Conservation (phyloP, 805 yeast species). For the Barnettozyma siamensis region DNA sequence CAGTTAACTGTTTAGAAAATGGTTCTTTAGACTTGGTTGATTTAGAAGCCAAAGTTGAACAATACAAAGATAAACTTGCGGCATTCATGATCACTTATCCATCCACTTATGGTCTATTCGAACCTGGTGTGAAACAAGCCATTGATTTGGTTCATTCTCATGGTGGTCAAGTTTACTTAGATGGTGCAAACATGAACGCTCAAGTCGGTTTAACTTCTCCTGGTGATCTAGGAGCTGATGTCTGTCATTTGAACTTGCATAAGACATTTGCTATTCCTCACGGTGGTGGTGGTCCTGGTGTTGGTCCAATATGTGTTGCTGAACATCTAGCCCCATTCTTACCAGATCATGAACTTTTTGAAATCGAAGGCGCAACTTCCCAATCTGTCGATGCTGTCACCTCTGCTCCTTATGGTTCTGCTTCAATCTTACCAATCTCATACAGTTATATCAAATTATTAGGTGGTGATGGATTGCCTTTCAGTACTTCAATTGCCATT, state of each 20-base stretch:
- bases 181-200: constrained; percentile 99
- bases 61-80: constrained; percentile 67
- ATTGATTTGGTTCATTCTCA: constrained; percentile 75
- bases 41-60: constrained; percentile 62
- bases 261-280: constrained; percentile 97
- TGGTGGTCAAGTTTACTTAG: constrained; percentile 96
- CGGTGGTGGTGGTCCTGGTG: constrained; percentile 99
- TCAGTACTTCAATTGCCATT: constrained; percentile 85
- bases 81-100: constrained; percentile 97
- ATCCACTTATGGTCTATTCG: constrained; percentile 93
- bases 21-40: constrained; percentile 86
- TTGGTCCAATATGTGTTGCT: constrained; percentile 94
- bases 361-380: constrained; percentile 35
- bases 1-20: constrained; percentile 78
- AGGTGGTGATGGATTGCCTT: constrained; percentile 81
- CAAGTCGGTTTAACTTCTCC: constrained; percentile 97
- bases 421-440: constrained; percentile 87
- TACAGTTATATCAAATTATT: constrained; percentile 93
- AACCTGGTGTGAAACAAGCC: constrained; percentile 82
- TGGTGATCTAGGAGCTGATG: constrained; percentile 97
- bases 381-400: constrained; percentile 70
- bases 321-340: constrained; percentile 72
- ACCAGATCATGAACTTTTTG: constrained; percentile 67
- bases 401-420: constrained; percentile 95
- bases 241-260: constrained; percentile 93